Base-by-base conservation (phyloP, 441 rosid species). In the Aleurites moluccanus region DNA sequence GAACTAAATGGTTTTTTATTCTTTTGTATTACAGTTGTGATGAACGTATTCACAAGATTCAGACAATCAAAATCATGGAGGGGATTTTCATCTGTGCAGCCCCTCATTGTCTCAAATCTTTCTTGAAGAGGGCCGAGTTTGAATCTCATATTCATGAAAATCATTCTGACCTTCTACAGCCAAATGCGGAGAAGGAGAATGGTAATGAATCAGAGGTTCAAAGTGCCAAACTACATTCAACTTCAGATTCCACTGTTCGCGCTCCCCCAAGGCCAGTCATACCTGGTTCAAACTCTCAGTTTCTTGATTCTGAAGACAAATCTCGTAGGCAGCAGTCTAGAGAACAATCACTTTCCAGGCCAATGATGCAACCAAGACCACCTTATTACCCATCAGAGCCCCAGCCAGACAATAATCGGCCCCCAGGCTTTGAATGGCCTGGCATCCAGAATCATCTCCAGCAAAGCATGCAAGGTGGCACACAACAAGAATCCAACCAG, bases 11-110 rank as follows among this genome's bases (percentile, higher is more conserved):
- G 9, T 47, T 49, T 21, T 40, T 69, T 38, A 40, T 74, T 68
- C 50, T 65, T 73, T 76, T 30, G 23, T 61, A 28, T 38, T 56
- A 74, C 86, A 93, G 97, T 60, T 93, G 98, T 78, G 98, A 93
- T 80, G 97, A 93, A 50, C 92, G 97, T 44, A 88, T 95, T 62
- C 98, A 90, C 80, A 93, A 93, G 88, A 95, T 96, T 69, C 97
- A 93, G 79, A 91, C 98, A 15, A 93, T 96, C 77, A 92, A 92
- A 83, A 84, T 93, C 84, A 90, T 96, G 98, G 98, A 93, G 80
- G 99, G 99, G 60, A 88, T 96, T 79, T 92, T 88, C 86, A 88
- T 96, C 61, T 96, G 97, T 82, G 99, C 99, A 63, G 99, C 97
- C 64, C 95, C 98, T 79, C 97, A 96, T 79, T 96, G 98, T 82